Evolutionary conservation across 2,329 filamentous ascomycete genomes (phyloP).

Genomic region (Biscogniauxia sp.): DNA sequence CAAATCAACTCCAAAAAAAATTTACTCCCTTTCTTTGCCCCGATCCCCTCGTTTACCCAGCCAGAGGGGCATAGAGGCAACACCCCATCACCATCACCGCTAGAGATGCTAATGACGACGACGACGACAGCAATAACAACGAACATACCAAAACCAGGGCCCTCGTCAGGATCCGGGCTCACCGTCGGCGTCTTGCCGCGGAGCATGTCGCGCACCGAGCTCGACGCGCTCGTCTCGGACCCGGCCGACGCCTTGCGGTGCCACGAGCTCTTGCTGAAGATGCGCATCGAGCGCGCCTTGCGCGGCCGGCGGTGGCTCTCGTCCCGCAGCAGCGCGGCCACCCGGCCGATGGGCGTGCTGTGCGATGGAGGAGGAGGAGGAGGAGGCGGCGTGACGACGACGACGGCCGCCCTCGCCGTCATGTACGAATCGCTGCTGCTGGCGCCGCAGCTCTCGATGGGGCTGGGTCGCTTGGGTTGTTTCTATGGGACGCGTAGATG

Average conservation of each 20-base stretch:
- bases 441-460: background rate
- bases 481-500: background rate
- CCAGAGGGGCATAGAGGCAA: too few relatives aligned
- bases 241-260: slow-evolving; percentile 38
- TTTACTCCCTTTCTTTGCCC: background rate
- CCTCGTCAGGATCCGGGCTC: slow-evolving; percentile 26
- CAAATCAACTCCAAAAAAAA: background rate
- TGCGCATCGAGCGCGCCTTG: slow-evolving; percentile 30
- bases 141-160: slow-evolving; percentile 1
- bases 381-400: too few relatives aligned
- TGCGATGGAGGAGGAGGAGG: too few relatives aligned
- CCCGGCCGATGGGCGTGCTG: background rate
- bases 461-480: background rate
- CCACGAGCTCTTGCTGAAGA: slow-evolving; percentile 43
- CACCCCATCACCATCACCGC: background rate
- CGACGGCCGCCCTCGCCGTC: too few relatives aligned
- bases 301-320: slow-evolving; percentile 28
- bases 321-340: slow-evolving; percentile 31
- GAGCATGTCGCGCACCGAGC: slow-evolving; percentile 41
- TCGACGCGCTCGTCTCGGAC: slow-evolving; percentile 39
- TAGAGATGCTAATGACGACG: background rate
- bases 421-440: background rate
- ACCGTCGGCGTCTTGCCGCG: slow-evolving; percentile 35
- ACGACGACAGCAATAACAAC: too few relatives aligned
- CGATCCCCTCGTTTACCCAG: background rate